A percentile compares a stretch with the other conserved stretches of the same genome.
phyloP scores from a whole-genome alignment of 1,284 basidiomycete species.

The Cryptococcus sp. region DNA sequence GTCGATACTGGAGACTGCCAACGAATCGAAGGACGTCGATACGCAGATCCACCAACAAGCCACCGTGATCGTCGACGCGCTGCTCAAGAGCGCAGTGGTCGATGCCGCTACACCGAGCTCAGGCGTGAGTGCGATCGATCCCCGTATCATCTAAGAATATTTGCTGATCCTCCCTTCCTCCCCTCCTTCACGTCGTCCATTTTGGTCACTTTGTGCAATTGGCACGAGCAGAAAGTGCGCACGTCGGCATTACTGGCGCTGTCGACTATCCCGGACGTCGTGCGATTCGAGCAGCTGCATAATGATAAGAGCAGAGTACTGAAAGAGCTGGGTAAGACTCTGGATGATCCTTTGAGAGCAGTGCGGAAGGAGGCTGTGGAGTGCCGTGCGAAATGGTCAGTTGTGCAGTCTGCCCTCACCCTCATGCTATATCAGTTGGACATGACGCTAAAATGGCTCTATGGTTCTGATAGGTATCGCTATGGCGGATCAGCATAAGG shows the following conservation, averaged over 20 bases:
- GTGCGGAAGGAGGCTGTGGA: conserved; percentile 86
- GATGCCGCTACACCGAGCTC: conserved; percentile 35
- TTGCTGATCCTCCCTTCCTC: neutral
- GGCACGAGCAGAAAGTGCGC: conserved; percentile 64
- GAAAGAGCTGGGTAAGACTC: conserved; percentile 67
- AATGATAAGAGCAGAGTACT: conserved; percentile 72
- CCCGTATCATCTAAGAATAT: conserved; percentile 4
- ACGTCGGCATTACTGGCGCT: conserved; percentile 74
- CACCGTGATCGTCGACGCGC: conserved; percentile 66
- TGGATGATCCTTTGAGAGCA: conserved; percentile 80
- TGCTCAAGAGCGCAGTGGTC: conserved; percentile 62
- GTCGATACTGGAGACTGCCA: conserved; percentile 66
- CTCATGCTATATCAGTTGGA: neutral
- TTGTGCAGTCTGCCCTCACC: conserved; percentile 27
- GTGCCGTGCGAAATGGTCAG: conserved; percentile 62
- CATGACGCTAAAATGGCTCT: neutral
- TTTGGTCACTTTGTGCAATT: neutral
- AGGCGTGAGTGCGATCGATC: conserved; percentile 26
- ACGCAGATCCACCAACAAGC: conserved; percentile 69
- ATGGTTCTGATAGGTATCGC: conserved; percentile 2
- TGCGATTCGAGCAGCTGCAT: conserved; percentile 77
- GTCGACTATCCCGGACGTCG: conserved; percentile 67
- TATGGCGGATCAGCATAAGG: conserved; percentile 1
- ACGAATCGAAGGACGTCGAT: conserved; percentile 46
- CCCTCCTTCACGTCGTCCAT: no score